Percentiles rank a stretch among this genome's conserved stretches.
phyloP scores from a whole-genome alignment of 164 flowering plant genomes.

The Piper longum region DNA sequence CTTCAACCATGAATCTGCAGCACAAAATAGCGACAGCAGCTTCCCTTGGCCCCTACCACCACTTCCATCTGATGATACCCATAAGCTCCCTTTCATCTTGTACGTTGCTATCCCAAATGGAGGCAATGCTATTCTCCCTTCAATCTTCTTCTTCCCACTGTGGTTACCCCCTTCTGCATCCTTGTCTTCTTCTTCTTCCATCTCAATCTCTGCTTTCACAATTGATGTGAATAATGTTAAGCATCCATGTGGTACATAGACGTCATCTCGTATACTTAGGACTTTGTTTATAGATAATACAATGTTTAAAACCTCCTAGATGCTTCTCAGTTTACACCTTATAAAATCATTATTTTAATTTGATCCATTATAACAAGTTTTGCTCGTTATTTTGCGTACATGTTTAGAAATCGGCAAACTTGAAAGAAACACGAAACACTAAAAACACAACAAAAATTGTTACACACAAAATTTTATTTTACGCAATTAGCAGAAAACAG shows the following conservation, averaged over 20 bases:
- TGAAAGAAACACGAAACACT: too few species aligned
- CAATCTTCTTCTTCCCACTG: slow-evolving; percentile 28
- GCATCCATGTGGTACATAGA: background rate
- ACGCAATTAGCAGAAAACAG: too few species aligned
- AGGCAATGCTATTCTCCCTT: slow-evolving; percentile 44
- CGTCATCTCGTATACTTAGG: too few species aligned
- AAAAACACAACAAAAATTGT: too few species aligned
- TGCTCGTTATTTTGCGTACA: too few species aligned
- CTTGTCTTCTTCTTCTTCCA: slow-evolving; percentile 6
- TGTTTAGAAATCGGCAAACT: too few species aligned
- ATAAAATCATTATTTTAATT: too few species aligned
- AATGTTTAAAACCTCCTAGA: too few species aligned
- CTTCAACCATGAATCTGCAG: slow-evolving; percentile 96
- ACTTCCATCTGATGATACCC: slow-evolving; percentile 37
- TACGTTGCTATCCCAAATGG: slow-evolving; percentile 89
- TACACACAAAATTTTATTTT: too few species aligned
- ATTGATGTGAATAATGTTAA: background rate
- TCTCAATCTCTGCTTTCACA: background rate
- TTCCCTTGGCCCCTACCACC: slow-evolving; percentile 59
- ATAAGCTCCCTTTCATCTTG: slow-evolving; percentile 82
- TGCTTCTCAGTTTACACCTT: too few species aligned
- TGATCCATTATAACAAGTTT: too few species aligned
- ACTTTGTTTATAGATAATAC: too few species aligned
- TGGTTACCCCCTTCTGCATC: slow-evolving; percentile 23
- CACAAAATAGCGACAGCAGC: slow-evolving; percentile 52